Evolutionary conservation across 2,329 filamentous ascomycete genomes (phyloP), one percentile per base, ranked within the genome.

Genomic region (Acarospora socialis): DNA sequence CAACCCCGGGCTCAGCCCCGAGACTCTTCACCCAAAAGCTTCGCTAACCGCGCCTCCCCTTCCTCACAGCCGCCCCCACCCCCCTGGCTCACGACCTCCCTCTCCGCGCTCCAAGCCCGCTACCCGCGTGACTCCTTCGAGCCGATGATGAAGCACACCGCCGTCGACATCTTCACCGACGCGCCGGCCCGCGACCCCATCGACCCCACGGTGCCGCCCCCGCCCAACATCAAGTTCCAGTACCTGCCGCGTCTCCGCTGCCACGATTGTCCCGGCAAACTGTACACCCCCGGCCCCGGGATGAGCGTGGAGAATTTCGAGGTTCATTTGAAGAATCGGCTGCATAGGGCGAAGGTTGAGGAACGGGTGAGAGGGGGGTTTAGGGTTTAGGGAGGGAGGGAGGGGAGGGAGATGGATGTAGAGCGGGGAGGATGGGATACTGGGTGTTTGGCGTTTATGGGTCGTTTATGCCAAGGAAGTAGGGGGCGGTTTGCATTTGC

Each of bases 241-340:
- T 95, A 79, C 56, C 65, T 93, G 30, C 90, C 90, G 6, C 70
- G 90, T 30, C 94, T 98, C 41, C 70, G 82, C 36, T 98, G 90
- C 53, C 72, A 78, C 28, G 90, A 98, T 54, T 95, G 90, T 52
- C 82, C 83, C 0, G 83, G 82, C 18, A 95, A 94, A 55, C 63
- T 93, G 7, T 98, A 98, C 55, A 93, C 86, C 0, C 82, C 86
- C 0, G 81, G 84, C 0, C 83, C 86, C 0, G 82, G 78, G 15
- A 79, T 70, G 52, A 84, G 83, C 2, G 81, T 87, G 4, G 77
- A 77, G 27, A 92, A 93, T 50, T 98, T 98, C 41, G 82, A 93
- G 56, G 74, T 92, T 1, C 90, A 98, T 59, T 63, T 95, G 29
- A 81, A 77, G 55, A 94, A 93, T 55, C 72, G 80, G 25, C 64